Base-by-base conservation (phyloP, 768 basidiomycete species). In the Leccinellum albellum region DNA sequence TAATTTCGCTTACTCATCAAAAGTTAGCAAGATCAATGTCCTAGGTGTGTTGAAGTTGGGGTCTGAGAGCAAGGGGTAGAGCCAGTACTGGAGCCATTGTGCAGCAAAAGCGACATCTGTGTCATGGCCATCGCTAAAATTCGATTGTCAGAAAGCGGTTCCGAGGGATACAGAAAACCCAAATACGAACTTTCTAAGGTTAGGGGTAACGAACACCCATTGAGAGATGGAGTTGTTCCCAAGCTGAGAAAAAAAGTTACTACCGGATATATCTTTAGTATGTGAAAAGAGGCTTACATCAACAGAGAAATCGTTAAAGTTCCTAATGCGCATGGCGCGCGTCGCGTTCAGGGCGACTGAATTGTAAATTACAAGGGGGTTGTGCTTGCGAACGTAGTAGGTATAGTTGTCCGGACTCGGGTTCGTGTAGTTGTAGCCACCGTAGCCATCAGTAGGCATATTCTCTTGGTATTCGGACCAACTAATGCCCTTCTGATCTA, bases 391-490 rank as follows among this genome's bases (percentile, higher is more conserved):
- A 49, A 75, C 74, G 56, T 82, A 82, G 71, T 76, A 83, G 4
- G 71, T 73, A 65, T 82, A 81, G 7, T 62, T 63, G 37, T 64
- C 55, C 13, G 59, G 31, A 58, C 59, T 70, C 53, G 59, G 31
- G 58, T 60, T 70, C 54, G 47, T 60, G 47, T 62, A 75, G 62
- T 72, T 72, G 68, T 71, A 78, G 8, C 75, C 79, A 24, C 59
- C 64, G 52, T 74, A 83, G 1, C 79, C 82, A 51, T 80, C 79
- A 4, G 60, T 64, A 0, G 82, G 82, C 77, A 84, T 74, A 59
- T 77, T 78, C 63, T 86, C 83, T 63, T 82, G 77, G 63, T 86
- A 87, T 23, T 78, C 76, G 0, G 76, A 79, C 85, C 85, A 87
- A 10, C 79, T 79, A 40, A 87, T 77, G 44, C 72, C 75, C 65